Percentiles rank a stretch among this genome's conserved stretches.
Conservation (phyloP, 2,329 filamentous ascomycete genomes). For the Trichoderma sp. region DNA sequence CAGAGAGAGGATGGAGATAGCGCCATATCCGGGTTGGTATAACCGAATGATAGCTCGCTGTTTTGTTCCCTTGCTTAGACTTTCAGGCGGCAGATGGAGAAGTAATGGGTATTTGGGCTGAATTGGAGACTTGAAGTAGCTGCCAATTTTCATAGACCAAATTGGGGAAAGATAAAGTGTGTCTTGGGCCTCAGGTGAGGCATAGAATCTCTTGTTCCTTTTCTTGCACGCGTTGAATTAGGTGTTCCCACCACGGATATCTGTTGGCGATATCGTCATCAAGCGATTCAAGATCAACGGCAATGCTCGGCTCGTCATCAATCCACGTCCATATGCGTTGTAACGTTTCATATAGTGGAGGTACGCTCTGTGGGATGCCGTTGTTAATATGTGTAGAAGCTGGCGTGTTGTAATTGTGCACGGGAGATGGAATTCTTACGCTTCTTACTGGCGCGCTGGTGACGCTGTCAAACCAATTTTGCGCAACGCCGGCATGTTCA, state of each 20-base stretch:
- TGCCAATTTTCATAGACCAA: conserved; percentile 9
- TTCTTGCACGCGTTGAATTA: conserved; percentile 38
- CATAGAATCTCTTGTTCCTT: conserved; percentile 42
- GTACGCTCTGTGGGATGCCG: conserved; percentile 40
- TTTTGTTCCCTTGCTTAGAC: neutral
- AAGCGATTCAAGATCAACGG: conserved; percentile 25
- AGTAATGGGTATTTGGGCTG: neutral
- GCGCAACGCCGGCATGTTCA: conserved; percentile 36
- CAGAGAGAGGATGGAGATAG: conserved; percentile 42
- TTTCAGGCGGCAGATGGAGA: neutral
- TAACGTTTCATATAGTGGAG: conserved; percentile 41
- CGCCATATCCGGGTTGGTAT: conserved; percentile 37
- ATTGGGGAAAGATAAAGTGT: neutral
- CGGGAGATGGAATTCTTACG: conserved; percentile 36
- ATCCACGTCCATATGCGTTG: conserved; percentile 42
- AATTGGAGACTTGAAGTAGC: neutral
- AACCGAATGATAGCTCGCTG: neutral
- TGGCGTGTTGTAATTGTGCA: too few species aligned
- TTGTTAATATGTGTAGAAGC: neutral
- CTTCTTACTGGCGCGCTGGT: conserved; percentile 43
- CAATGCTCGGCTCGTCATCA: conserved; percentile 31
- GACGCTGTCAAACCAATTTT: conserved; percentile 42
- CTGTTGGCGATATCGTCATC: conserved; percentile 35
- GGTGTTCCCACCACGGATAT: conserved; percentile 44
- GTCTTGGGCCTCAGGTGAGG: conserved; percentile 37